Percentiles rank a stretch among this genome's conserved stretches.
phyloP scores from a whole-genome alignment of 495 filamentous ascomycete genomes.

The Cetradonia linearis region DNA sequence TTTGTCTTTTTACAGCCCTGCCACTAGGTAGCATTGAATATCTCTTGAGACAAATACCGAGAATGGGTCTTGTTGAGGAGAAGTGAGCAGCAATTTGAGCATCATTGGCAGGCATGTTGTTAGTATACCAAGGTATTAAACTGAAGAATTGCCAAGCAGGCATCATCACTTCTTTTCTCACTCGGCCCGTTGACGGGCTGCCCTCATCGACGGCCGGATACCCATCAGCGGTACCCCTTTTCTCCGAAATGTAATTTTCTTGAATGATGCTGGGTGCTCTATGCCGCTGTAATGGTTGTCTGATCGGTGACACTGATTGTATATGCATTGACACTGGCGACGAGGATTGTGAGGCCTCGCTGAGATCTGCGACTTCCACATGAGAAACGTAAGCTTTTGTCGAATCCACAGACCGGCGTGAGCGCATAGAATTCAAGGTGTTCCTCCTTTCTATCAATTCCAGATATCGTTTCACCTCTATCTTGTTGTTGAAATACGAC shows the following conservation, averaged over 20 bases:
- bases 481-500: slow-evolving; percentile 85
- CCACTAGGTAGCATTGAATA: slow-evolving; percentile 69
- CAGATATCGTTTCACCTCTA: slow-evolving; percentile 80
- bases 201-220: slow-evolving; percentile 29
- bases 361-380: slow-evolving; percentile 51
- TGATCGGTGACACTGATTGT: slow-evolving; percentile 21
- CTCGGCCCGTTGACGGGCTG: slow-evolving; percentile 21
- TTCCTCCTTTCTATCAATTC: slow-evolving; percentile 44
- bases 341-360: slow-evolving; percentile 31
- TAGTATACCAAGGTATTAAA: slow-evolving; percentile 64
- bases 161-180: slow-evolving; percentile 70
- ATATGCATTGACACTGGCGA: slow-evolving; percentile 32
- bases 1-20: slow-evolving; percentile 56
- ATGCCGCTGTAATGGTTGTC: slow-evolving; percentile 26
- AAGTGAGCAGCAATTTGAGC: slow-evolving; percentile 65
- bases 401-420: slow-evolving; percentile 40
- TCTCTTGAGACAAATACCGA: slow-evolving; percentile 86
- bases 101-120: slow-evolving; percentile 60
- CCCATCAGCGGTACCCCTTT: slow-evolving; percentile 23
- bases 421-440: slow-evolving; percentile 42
- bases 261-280: slow-evolving; percentile 55
- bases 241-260: slow-evolving; percentile 44
- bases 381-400: slow-evolving; percentile 42
- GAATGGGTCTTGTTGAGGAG: slow-evolving; percentile 61
- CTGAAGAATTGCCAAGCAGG: slow-evolving; percentile 98